Evolutionary conservation across 2,329 filamentous ascomycete species (phyloP).

Genomic region (Xylaria sp.): DNA sequence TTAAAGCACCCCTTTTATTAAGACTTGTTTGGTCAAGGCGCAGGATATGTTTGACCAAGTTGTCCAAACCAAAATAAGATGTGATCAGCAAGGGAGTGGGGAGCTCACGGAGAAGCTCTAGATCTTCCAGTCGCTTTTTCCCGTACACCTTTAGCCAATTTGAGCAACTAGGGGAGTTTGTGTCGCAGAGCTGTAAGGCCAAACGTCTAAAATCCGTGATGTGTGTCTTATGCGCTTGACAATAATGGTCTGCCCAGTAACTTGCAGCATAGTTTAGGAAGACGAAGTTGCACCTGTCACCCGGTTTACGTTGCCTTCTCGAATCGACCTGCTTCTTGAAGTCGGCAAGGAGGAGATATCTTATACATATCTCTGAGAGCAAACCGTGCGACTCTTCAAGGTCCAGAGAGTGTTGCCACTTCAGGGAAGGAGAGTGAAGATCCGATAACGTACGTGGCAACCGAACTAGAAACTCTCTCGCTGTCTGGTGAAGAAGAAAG

Average conservation of each 20-base stretch:
- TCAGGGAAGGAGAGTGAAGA: background rate
- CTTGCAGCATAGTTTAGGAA: slow-evolving; percentile 33
- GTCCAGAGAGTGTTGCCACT: slow-evolving; percentile 33
- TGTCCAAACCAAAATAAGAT: slow-evolving; percentile 31
- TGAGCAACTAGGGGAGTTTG: slow-evolving; percentile 1
- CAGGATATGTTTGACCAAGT: slow-evolving; percentile 21
- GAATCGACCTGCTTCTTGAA: background rate
- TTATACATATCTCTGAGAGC: slow-evolving; percentile 32
- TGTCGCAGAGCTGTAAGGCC: slow-evolving; percentile 31
- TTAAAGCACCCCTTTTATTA: background rate
- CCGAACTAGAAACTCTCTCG: slow-evolving; percentile 34
- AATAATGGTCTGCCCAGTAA: slow-evolving; percentile 36
- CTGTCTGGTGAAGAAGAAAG: slow-evolving; percentile 38
- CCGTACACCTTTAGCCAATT: slow-evolving; percentile 28
- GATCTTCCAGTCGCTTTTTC: slow-evolving; percentile 1
- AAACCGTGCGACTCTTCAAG: slow-evolving; percentile 30
- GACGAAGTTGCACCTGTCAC: background rate
- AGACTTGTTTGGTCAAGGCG: slow-evolving; percentile 4
- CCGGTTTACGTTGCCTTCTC: background rate
- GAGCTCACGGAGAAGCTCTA: background rate
- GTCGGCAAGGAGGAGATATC: slow-evolving; percentile 26
- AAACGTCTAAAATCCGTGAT: slow-evolving; percentile 6
- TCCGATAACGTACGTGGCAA: background rate
- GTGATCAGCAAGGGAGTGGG: slow-evolving; percentile 30
- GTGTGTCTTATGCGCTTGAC: slow-evolving; percentile 10